Percentiles rank a stretch among this genome's conserved stretches.
Conservation (phyloP, 768 basidiomycete genomes). For the Cyclocybe aegerita region DNA sequence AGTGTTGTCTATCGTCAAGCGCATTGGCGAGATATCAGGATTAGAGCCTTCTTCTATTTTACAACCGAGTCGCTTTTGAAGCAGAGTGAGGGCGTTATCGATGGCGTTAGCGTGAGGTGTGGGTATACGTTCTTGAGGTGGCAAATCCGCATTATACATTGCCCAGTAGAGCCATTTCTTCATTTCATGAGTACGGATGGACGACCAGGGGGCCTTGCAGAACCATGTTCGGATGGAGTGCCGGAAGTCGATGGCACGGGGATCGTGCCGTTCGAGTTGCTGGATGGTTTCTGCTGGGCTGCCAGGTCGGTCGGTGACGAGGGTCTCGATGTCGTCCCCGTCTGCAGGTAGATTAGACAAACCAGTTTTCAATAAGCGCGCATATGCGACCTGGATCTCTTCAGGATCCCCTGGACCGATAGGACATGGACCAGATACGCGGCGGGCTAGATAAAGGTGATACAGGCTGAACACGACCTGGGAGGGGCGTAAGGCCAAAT, state of each 20-base stretch:
- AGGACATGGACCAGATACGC: slow-evolving; percentile 47
- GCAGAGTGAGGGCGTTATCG: slow-evolving; percentile 55
- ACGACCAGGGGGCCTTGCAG: slow-evolving; percentile 69
- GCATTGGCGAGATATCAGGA: slow-evolving; percentile 50
- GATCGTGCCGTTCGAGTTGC: slow-evolving; percentile 61
- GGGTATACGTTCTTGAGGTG: slow-evolving; percentile 46
- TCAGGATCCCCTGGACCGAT: slow-evolving; percentile 42
- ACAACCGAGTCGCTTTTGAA: slow-evolving; percentile 74
- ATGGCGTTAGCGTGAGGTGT: slow-evolving; percentile 47
- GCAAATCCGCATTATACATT: slow-evolving; percentile 69
- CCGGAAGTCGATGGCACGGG: slow-evolving; percentile 72
- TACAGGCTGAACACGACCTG: slow-evolving; percentile 74
- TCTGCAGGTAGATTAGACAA: slow-evolving; percentile 54
- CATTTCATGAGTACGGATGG: slow-evolving; percentile 61
- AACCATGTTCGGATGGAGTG: slow-evolving; percentile 78
- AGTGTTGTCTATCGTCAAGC: slow-evolving; percentile 78
- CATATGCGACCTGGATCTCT: slow-evolving; percentile 60
- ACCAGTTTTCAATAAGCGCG: slow-evolving; percentile 65
- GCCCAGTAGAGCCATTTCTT: slow-evolving; percentile 83
- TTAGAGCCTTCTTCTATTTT: slow-evolving; percentile 61
- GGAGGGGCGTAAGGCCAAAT: slow-evolving; percentile 2
- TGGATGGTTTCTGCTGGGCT: slow-evolving; percentile 61
- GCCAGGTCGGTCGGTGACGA: slow-evolving; percentile 47
- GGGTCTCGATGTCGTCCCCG: slow-evolving; percentile 55
- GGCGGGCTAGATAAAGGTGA: slow-evolving; percentile 48